Conservation (phyloP, 176 grass and related monocot genomes). For the Triticum urartu region DNA sequence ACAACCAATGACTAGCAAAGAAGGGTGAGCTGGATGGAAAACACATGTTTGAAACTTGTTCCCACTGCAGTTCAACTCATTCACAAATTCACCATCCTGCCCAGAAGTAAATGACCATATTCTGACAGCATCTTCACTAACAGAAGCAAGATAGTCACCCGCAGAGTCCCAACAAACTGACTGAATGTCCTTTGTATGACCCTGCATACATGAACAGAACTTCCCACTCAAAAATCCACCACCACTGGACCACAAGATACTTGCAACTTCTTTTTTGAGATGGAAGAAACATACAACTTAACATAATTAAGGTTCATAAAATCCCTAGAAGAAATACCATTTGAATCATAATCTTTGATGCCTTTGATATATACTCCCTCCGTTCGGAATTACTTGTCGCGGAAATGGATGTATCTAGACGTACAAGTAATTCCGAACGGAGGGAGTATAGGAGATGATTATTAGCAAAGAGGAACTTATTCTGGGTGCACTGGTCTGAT, state of each 20-base stretch:
- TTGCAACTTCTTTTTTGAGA: slow-evolving; percentile 1
- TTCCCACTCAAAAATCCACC: slow-evolving; percentile 1
- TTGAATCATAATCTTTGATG: not conserved
- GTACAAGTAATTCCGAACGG: no score
- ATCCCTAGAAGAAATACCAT: not conserved
- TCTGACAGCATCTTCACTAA: slow-evolving; percentile 84
- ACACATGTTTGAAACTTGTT: slow-evolving; percentile 96
- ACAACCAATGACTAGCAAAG: slow-evolving; percentile 81
- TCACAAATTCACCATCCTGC: slow-evolving; percentile 71
- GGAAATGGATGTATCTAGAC: no score
- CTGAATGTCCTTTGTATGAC: slow-evolving; percentile 68
- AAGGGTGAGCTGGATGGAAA: slow-evolving; percentile 76
- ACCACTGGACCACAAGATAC: slow-evolving; percentile 11
- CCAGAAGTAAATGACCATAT: slow-evolving; percentile 83
- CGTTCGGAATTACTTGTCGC: no score
- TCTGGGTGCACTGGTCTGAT: not conserved
- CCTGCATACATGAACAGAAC: slow-evolving; percentile 47
- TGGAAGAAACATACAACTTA: not conserved
- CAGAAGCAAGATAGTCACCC: slow-evolving; percentile 83
- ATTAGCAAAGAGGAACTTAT: not conserved
- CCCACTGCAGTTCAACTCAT: slow-evolving; percentile 75
- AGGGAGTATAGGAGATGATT: not conserved
- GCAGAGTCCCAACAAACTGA: slow-evolving; percentile 88
- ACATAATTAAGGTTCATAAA: slow-evolving; percentile 8
- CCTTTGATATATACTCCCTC: not conserved